Evolutionary conservation across 441 rosid species (phyloP), one percentile per base, ranked within the genome.

Genomic region (Euphorbia celastroides): DNA sequence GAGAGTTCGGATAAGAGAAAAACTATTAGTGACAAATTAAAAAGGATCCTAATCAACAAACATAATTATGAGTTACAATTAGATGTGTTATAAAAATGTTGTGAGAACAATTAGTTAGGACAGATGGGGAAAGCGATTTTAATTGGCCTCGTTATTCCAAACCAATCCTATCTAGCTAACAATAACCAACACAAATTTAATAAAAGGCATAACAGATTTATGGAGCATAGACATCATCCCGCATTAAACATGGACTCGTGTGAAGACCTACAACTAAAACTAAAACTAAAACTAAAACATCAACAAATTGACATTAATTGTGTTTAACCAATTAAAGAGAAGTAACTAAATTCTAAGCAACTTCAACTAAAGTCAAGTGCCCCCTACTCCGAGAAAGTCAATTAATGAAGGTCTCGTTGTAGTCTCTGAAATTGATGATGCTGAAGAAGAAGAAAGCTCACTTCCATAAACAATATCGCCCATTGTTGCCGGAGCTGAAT

Each of bases 321-420:
- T 34, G 38, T 34, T 34, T 34, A 34, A 4, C 38, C 38, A 34
- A 34, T 34, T 34, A 34, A 34, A 34, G 38, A 34, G 38, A 34
- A 34, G 38, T 34, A 34, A 34, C 38, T 34, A 34, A 20, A 62
- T n/a, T n/a, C n/a, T n/a, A n/a, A n/a, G n/a, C n/a, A n/a, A n/a
- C n/a, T n/a, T n/a, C n/a, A n/a, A n/a, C n/a, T n/a, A n/a, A 54
- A 62, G 72, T 83, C 81, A 93, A 54, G 77, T 80, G 68, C 90
- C 85, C 80, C 99, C 99, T 61, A 93, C 87, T 63, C 99, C 99
- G 71, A 93, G 99, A 77, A 93, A 93, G 81, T 93, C 99, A 72
- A 93, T 77, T 77, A 88, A 91, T 57, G 77, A 81, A 19, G 96
- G 92, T 57, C 86, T 70, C 62, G 68, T 64, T 36, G 31, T 12